Evolutionary conservation across 176 grass and related monocot genomes (phyloP).

Genomic region (Triticum dicoccoides): DNA sequence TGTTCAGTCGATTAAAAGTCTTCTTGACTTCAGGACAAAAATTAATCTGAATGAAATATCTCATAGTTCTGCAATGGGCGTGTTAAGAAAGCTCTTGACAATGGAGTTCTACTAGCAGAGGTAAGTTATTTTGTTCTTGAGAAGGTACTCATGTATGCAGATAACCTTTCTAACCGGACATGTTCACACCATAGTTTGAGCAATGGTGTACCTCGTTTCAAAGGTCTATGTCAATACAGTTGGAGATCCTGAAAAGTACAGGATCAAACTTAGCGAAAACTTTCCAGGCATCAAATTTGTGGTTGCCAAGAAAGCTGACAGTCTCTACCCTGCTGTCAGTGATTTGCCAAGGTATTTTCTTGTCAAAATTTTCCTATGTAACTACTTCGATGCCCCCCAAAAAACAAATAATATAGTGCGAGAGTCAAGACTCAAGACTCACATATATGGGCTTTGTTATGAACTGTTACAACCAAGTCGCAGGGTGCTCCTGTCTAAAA

Average conservation of each 20-base stretch:
- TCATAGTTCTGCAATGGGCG: slow-evolving; percentile 88
- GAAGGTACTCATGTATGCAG: background rate
- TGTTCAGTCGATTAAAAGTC: background rate
- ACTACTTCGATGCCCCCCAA: background rate
- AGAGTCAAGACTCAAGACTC: background rate
- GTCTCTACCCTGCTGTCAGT: slow-evolving; percentile 86
- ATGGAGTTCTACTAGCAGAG: slow-evolving; percentile 75
- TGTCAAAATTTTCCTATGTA: background rate
- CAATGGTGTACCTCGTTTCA: background rate
- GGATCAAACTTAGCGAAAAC: slow-evolving; percentile 70
- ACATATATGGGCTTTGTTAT: background rate
- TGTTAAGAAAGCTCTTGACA: slow-evolving; percentile 55
- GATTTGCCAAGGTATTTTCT: slow-evolving; percentile 79
- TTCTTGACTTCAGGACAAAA: slow-evolving; percentile 53
- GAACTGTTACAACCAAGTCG: background rate
- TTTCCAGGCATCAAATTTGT: slow-evolving; percentile 87
- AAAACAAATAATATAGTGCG: background rate
- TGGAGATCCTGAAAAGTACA: slow-evolving; percentile 86
- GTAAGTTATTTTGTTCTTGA: slow-evolving; percentile 39
- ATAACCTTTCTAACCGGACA: background rate
- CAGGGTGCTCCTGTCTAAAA: no score
- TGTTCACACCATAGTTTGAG: background rate
- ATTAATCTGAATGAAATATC: slow-evolving; percentile 93
- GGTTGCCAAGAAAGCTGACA: slow-evolving; percentile 85
- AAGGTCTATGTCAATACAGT: slow-evolving; percentile 91